These are phyloP conservation scores for Nepenthes mirabilis DNA, from an alignment of 148 eudicot species.

Conservation along the genomic window DNA sequence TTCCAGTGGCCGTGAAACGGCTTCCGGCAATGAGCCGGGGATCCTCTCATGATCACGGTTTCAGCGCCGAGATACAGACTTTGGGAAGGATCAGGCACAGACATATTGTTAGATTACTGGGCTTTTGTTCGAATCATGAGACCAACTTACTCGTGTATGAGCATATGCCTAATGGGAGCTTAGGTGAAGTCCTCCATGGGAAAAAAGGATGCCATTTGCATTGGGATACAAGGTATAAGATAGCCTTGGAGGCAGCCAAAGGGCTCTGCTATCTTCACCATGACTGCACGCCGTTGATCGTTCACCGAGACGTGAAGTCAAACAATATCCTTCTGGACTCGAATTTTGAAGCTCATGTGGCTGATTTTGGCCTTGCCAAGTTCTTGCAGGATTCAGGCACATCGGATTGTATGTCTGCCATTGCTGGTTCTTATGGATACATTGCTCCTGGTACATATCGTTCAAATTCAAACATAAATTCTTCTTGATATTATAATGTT, in stretches of 20 bases:
- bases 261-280: conserved; percentile 93
- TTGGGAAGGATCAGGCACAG: conserved; percentile 86
- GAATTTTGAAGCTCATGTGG: conserved; percentile 88
- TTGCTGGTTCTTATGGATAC: conserved; percentile 87
- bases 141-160: conserved; percentile 86
- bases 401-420: conserved; percentile 87
- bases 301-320: conserved; percentile 92
- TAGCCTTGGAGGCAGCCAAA: conserved; percentile 81
- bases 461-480: too few species aligned
- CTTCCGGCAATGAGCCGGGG: conserved; percentile 80
- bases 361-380: conserved; percentile 97
- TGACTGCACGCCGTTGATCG: conserved; percentile 78
- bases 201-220: conserved; percentile 93
- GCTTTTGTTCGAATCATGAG: conserved; percentile 88
- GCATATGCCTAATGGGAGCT: conserved; percentile 98
- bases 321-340: conserved; percentile 79
- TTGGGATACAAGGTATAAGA: conserved; percentile 88
- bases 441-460: conserved; percentile 62
- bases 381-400: conserved; percentile 94
- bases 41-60: conserved; percentile 91
- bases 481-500: too few species aligned
- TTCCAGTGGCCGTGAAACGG: conserved; percentile 68
- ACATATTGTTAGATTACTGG: conserved; percentile 76
- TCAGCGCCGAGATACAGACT: conserved; percentile 91
- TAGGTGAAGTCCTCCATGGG: conserved; percentile 88